Conservation (phyloP, 495 filamentous ascomycete genomes). For the Penicillium bovifimosum region DNA sequence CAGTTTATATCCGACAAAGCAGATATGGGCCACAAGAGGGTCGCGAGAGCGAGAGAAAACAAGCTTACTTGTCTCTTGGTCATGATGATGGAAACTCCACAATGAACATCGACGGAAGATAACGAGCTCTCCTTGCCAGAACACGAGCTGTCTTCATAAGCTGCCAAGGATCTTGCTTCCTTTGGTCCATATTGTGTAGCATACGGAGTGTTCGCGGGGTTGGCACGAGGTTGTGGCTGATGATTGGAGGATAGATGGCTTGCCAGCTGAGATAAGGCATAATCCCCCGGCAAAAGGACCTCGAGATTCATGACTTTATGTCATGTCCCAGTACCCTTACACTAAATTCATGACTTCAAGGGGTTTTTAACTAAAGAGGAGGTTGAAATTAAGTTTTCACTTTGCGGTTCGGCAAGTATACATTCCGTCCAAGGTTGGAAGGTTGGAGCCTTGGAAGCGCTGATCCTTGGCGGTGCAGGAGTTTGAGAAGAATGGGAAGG, state of each 20-base stretch:
- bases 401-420: not conserved
- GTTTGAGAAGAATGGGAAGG: slow-evolving; percentile 40
- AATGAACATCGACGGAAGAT: not conserved
- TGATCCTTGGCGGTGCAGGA: slow-evolving; percentile 28
- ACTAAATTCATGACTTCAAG: not conserved
- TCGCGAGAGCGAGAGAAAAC: not conserved
- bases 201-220: not conserved
- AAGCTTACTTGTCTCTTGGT: not conserved
- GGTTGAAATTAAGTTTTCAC: not conserved
- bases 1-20: slow-evolving; percentile 6
- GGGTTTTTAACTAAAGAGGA: not conserved
- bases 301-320: not conserved
- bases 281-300: too few relatives aligned
- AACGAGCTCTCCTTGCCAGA: not conserved
- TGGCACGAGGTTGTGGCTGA: too few relatives aligned
- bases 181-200: not conserved
- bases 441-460: too few relatives aligned
- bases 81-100: not conserved
- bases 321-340: not conserved
- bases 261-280: too few relatives aligned
- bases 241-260: too few relatives aligned
- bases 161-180: not conserved
- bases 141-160: not conserved
- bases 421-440: not conserved
- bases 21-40: not conserved